Conservation (phyloP, 495 filamentous ascomycete species). For the Glarea lozoyensis region DNA sequence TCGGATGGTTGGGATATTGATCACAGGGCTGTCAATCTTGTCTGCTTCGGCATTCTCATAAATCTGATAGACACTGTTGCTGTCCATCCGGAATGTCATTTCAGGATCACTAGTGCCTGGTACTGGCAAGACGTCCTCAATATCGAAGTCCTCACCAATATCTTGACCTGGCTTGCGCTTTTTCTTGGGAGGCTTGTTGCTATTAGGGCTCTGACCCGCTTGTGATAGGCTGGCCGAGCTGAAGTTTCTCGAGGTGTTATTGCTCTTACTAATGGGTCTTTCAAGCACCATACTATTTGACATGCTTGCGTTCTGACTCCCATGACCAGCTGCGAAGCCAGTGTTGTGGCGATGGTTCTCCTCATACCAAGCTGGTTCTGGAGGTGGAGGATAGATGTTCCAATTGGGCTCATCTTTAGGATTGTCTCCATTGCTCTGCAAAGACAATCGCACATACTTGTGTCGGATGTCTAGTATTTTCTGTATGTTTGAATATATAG, state of each 20-base stretch:
- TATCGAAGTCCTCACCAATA: constrained; percentile 84
- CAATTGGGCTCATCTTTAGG: constrained; percentile 78
- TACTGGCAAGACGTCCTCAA: constrained; percentile 65
- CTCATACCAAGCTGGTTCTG: constrained; percentile 81
- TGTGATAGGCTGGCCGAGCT: constrained; percentile 9
- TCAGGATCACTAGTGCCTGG: constrained; percentile 59
- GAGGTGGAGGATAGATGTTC: constrained; percentile 84
- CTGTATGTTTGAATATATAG: constrained; percentile 82
- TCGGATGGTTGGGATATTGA: constrained; percentile 76
- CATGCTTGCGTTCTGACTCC: constrained; percentile 40
- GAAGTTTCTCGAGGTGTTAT: constrained; percentile 19
- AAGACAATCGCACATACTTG: constrained; percentile 81
- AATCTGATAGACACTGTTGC: constrained; percentile 83
- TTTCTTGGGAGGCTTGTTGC: constrained; percentile 29
- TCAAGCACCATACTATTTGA: constrained; percentile 44
- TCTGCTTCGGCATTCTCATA: constrained; percentile 59
- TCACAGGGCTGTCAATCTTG: constrained; percentile 55
- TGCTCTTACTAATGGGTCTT: constrained; percentile 19
- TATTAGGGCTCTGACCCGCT: constrained; percentile 12
- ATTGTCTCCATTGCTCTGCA: constrained; percentile 72
- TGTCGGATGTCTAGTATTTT: constrained; percentile 74
- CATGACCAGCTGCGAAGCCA: constrained; percentile 25
- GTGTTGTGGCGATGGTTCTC: constrained; percentile 33
- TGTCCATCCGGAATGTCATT: constrained; percentile 68
- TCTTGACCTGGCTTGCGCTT: constrained; percentile 82